These are phyloP conservation scores for Trypanosoma mega DNA, from an alignment of 208 protist genomes.

Conservation along the genomic window DNA sequence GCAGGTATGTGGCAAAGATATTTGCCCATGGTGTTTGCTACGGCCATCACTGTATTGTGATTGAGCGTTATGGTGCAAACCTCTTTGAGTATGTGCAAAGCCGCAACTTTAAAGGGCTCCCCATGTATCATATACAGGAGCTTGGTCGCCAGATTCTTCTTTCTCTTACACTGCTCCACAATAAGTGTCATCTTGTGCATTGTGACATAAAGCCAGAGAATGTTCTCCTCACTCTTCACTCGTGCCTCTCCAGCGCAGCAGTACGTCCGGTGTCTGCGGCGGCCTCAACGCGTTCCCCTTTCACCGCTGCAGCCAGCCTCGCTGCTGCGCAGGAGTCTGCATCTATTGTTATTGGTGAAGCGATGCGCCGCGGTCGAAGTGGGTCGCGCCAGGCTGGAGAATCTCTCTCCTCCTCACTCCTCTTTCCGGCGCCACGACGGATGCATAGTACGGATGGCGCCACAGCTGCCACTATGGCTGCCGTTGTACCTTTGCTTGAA, in stretches of 20 bases:
- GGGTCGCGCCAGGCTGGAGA: too few species aligned
- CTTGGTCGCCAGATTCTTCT: conserved; percentile 91
- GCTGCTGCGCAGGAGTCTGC: too few species aligned
- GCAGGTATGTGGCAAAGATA: conserved; percentile 57
- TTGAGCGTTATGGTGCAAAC: conserved; percentile 91
- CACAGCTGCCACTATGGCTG: too few species aligned
- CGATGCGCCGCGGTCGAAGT: too few species aligned
- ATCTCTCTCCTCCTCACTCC: too few species aligned
- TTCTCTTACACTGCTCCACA: conserved; percentile 89
- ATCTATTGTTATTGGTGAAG: too few species aligned
- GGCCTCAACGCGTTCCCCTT: too few species aligned
- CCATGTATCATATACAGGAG: conserved; percentile 83
- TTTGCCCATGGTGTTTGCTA: conserved; percentile 75
- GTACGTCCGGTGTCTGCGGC: neutral
- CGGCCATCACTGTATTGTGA: conserved; percentile 89
- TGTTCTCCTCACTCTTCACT: conserved; percentile 83
- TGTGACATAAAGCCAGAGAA: conserved; percentile 97
- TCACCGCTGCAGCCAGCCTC: too few species aligned
- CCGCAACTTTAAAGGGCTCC: conserved; percentile 72
- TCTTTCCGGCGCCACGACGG: neutral
- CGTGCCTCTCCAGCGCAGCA: conserved; percentile 21
- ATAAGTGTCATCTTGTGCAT: conserved; percentile 93
- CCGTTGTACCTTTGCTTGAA: conserved; percentile 35
- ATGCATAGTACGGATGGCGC: too few species aligned
- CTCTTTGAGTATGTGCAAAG: conserved; percentile 88